Conservation (phyloP, 129 eudicot genomes). For the Chrysanthemum makinoi region DNA sequence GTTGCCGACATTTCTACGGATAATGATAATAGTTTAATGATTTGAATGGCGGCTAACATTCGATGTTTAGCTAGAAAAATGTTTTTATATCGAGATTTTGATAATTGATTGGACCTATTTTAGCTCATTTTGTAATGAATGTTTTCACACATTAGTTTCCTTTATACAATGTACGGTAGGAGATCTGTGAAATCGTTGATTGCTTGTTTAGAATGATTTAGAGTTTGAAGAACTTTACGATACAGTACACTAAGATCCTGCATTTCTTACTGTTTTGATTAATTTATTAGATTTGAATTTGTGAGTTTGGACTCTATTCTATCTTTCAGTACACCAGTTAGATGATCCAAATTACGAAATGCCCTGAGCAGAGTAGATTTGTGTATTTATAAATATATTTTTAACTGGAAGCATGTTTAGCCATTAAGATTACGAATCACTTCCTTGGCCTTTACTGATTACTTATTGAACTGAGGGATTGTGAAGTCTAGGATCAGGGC, state of each 20-base stretch:
- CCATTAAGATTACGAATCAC: constrained; percentile 4
- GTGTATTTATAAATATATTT: neutral
- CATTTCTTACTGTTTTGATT: neutral
- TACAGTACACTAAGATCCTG: neutral
- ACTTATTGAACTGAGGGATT: constrained; percentile 1
- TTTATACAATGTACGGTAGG: too few relatives aligned
- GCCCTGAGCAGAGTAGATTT: constrained; percentile 1
- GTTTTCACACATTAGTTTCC: too few relatives aligned
- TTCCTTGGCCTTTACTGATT: neutral
- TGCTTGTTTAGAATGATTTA: too few relatives aligned
- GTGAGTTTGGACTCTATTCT: constrained; percentile 2
- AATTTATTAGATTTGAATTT: neutral
- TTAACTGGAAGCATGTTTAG: constrained; percentile 3
- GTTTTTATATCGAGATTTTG: too few relatives aligned
- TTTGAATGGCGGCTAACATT: too few relatives aligned
- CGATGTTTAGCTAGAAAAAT: too few relatives aligned
- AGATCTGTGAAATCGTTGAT: too few relatives aligned
- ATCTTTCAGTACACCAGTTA: neutral
- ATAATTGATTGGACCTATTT: too few relatives aligned
- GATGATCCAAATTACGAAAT: constrained; percentile 12
- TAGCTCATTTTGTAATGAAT: too few relatives aligned
- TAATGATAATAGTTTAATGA: too few relatives aligned
- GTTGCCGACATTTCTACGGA: too few relatives aligned
- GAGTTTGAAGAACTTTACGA: neutral
- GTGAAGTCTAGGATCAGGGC: constrained; percentile 8